Evolutionary conservation across 495 filamentous ascomycete species (phyloP).

Genomic region (Aspergillus panamensis): DNA sequence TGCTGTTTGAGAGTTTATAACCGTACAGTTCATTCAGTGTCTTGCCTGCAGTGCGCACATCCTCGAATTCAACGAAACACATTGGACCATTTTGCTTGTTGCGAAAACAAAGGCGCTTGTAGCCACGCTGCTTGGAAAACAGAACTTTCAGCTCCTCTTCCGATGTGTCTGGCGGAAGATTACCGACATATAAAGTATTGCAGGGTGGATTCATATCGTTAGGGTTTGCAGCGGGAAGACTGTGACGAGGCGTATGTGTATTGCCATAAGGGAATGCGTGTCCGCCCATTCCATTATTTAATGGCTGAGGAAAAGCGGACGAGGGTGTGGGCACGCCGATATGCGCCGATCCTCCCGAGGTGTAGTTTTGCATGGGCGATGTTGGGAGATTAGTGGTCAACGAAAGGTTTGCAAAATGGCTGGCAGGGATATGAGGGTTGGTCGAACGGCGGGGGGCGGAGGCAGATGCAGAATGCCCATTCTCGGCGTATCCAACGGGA

Average conservation of each 20-base stretch:
- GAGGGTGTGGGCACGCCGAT: slow-evolving; percentile 52
- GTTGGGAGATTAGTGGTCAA: slow-evolving; percentile 62
- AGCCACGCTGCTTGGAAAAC: slow-evolving; percentile 92
- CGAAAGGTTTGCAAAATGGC: slow-evolving; percentile 67
- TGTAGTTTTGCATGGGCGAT: slow-evolving; percentile 50
- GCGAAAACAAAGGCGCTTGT: slow-evolving; percentile 94
- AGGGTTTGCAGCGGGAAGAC: slow-evolving; percentile 86
- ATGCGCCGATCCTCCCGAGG: slow-evolving; percentile 30
- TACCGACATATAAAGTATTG: slow-evolving; percentile 97
- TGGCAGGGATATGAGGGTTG: slow-evolving; percentile 68
- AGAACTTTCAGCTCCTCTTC: slow-evolving; percentile 95
- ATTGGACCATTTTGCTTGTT: slow-evolving; percentile 98
- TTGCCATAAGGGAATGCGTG: slow-evolving; percentile 53
- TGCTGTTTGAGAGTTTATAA: slow-evolving; percentile 80
- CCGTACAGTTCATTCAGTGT: slow-evolving; percentile 91
- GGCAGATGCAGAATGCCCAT: slow-evolving; percentile 53
- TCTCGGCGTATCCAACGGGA: slow-evolving; percentile 79
- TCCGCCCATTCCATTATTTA: slow-evolving; percentile 44
- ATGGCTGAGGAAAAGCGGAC: slow-evolving; percentile 59
- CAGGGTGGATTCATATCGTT: slow-evolving; percentile 97
- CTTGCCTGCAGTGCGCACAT: slow-evolving; percentile 90
- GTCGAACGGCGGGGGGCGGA: slow-evolving; percentile 60
- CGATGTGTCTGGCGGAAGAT: slow-evolving; percentile 87
- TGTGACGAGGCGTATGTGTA: slow-evolving; percentile 61
- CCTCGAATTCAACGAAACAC: slow-evolving; percentile 99